A percentile compares a stretch with the other conserved stretches of the same genome.
These are phyloP conservation scores for Colletotrichum tanaceti DNA, from an alignment of 2,329 filamentous ascomycete genomes.

Conservation along the genomic window DNA sequence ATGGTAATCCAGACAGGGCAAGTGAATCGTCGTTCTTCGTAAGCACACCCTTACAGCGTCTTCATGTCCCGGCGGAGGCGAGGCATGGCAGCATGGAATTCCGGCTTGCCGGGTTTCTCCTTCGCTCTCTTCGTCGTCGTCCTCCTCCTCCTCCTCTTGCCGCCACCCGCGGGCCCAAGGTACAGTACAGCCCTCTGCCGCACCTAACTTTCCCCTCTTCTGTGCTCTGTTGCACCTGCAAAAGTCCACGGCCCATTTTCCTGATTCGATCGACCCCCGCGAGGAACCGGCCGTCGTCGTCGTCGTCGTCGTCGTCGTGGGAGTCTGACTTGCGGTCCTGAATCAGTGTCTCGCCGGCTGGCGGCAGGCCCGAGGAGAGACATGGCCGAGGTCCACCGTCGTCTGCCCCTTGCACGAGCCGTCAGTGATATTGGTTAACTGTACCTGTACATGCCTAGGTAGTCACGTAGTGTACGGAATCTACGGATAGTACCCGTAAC, in stretches of 20 bases:
- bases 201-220: not conserved
- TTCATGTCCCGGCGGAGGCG: not conserved
- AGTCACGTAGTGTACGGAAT: no score
- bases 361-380: conserved; percentile 34
- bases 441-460: no score
- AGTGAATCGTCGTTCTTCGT: conserved; percentile 20
- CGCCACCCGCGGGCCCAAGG: not conserved
- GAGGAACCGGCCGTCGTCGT: conserved; percentile 19
- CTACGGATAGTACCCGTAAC: not conserved
- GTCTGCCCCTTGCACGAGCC: conserved; percentile 11
- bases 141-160: no score
- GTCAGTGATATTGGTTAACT: not conserved
- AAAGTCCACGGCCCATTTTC: conserved; percentile 31
- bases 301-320: no score
- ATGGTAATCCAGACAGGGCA: conserved; percentile 18
- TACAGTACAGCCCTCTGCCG: conserved; percentile 1
- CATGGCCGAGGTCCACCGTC: conserved; percentile 20
- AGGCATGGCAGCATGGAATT: not conserved
- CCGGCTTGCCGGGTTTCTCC: not conserved
- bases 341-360: conserved; percentile 32
- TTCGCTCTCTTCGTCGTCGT: conserved; percentile 1
- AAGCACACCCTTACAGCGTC: conserved; percentile 1
- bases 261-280: conserved; percentile 18
- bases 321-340: conserved; percentile 29
- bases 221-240: conserved; percentile 23